Base-by-base conservation (phyloP, 305 asterid genomes). In the Fraxinus sp. region DNA sequence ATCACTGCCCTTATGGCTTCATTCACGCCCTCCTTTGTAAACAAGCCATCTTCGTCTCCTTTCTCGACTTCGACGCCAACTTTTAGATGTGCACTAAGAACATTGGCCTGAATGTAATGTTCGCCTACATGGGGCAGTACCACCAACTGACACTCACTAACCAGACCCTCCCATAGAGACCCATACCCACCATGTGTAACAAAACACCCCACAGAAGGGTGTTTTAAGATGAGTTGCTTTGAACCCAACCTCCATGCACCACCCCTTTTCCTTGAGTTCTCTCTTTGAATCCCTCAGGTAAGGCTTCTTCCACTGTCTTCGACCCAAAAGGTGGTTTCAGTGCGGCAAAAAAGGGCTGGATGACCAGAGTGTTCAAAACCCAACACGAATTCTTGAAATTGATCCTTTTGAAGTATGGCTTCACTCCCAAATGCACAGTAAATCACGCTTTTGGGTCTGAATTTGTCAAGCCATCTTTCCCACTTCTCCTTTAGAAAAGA, bases 171-270 rank as follows among this genome's bases (percentile, higher is more conserved):
- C 0, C 91, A 90, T 32, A 92, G 39, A 0, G 97, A 94, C 1
- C 93, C 97, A 62, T 88, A 89, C 0, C 97, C 94, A 11, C 98
- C 89, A 13, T 94, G 98, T 0, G 93, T 94, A 0, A 94, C 91
- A n/a, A 94, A 93, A 74, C 94, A 93, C 16, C 98, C 97, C 6
- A 93, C 86, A 0, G 94, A 86, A 7, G 95, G 90, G 79, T 93
- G 98, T 0, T 88, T 46, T 39, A 93, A 13, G 8, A 94, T 91
- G 86, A 85, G 32, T n/a, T 89, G 93, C 14, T 93, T 44, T 89
- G 95, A 7, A 89, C 93, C 98, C 98, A 93, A 16, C 89, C 88
- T 1, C 92, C 92, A 18, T 86, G 76, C 5, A 39, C 46, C 46
- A 39, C 46, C 44, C 44, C 44, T 37, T 9, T 37, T 39, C 3